Base-by-base conservation (phyloP, 345 rosid genomes). In the Kandelia obovata region DNA sequence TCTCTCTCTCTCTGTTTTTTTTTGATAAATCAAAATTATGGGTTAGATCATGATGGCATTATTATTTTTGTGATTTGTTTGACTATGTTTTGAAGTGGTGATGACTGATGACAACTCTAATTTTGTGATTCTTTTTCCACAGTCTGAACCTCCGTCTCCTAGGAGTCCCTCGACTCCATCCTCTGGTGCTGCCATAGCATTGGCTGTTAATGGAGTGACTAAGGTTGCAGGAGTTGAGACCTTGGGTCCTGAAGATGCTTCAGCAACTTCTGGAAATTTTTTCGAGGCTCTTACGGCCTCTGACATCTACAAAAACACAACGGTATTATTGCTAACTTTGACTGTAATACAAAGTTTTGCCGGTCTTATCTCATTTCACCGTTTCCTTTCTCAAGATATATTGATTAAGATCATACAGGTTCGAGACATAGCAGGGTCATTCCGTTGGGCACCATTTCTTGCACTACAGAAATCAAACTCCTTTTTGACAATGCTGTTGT, bases 371-470 rank as follows among this genome's bases (percentile, higher is more conserved):
- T 55, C 46, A 31, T 60, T 47, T 67, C 49, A n/a, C 10, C 2
- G 5, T 67, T 51, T 25, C 35, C 47, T 59, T 11, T 23, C 28
- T 7, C 26, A n/a, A 8, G 31, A 19, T 64, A 62, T 49, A 31
- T 76, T 67, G 77, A 27, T 70, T 62, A 37, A 47, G 37, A 69
- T 43, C 19, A 73, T 72, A 71, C 86, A 96, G 99, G 99, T 92
- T 46, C 81, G 83, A n/a, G 99, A 96, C 61, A 96, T 96, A 58
- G 87, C 92, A 49, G 99, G 99, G 55, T 88, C 98, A 62, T 96
- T 92, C 82, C 86, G 98, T 43, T 96, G 98, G 99, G 98, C 97
- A n/a, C 99, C 99, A 0, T 96, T 96, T 83, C 95, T 96, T 58
- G 99, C 98, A 56, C 75, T 96, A 74, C 98, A 90, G 79, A 84